These are phyloP conservation scores for Diaporthe helianthi DNA, from an alignment of 2,329 filamentous ascomycete species.

Conservation along the genomic window DNA sequence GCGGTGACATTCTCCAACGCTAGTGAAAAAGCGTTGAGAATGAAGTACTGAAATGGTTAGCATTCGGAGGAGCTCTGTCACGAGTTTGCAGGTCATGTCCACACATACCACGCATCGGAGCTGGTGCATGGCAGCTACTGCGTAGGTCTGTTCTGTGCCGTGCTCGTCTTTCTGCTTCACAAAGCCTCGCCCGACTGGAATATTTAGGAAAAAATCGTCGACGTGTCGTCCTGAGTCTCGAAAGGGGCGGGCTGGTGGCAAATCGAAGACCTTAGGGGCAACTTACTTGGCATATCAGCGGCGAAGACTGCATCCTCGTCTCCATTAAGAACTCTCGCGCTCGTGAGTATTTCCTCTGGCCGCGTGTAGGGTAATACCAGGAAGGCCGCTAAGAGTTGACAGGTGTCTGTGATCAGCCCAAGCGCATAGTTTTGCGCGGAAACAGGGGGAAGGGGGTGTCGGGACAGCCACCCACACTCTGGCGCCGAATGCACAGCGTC, in stretches of 20 bases:
- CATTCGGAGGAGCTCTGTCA: neutral
- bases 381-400: neutral
- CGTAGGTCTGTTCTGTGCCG: neutral
- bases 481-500: slow-evolving; percentile 11
- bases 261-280: neutral
- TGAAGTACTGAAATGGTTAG: neutral
- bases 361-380: slow-evolving; percentile 6
- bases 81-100: neutral
- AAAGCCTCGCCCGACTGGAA: neutral
- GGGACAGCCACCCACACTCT: slow-evolving; percentile 3
- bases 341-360: slow-evolving; percentile 1
- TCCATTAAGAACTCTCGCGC: neutral
- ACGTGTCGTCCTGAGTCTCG: no score
- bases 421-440: neutral
- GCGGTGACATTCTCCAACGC: neutral
- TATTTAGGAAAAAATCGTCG: neutral
- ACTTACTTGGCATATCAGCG: slow-evolving; percentile 5
- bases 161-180: slow-evolving; percentile 8
- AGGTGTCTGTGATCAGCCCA: slow-evolving; percentile 13
- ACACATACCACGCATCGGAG: slow-evolving; percentile 13
- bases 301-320: neutral
- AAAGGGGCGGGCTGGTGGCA: no score
- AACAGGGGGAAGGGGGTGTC: slow-evolving; percentile 8
- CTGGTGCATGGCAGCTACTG: slow-evolving; percentile 13
- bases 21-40: neutral